Conservation (phyloP, 2,329 filamentous ascomycete species). For the Hymenoscyphus fraxineus region DNA sequence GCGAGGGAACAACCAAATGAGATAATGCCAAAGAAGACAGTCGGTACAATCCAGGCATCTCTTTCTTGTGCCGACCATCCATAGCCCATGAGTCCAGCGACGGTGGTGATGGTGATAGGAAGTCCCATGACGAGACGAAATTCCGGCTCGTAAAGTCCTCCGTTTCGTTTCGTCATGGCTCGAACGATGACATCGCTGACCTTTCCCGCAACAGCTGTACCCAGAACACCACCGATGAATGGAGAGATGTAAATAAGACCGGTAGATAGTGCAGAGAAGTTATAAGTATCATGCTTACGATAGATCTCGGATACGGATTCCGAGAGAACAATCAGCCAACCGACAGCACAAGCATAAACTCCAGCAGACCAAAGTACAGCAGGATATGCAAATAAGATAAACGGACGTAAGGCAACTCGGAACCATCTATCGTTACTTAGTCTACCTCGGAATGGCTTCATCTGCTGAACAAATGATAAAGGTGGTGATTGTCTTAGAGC, state of each 20-base stretch:
- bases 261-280: conserved; percentile 75
- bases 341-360: conserved; percentile 82
- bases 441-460: conserved; percentile 74
- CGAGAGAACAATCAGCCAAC: conserved; percentile 93
- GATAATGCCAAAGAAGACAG: conserved; percentile 85
- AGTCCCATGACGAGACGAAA: conserved; percentile 85
- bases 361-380: conserved; percentile 83
- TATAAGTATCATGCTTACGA: conserved; percentile 63
- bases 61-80: conserved; percentile 81
- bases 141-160: conserved; percentile 93
- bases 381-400: conserved; percentile 84
- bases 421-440: conserved; percentile 76
- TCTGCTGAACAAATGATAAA: conserved; percentile 68
- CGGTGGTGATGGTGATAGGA: conserved; percentile 73
- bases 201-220: conserved; percentile 87
- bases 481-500: conserved; percentile 63
- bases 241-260: conserved; percentile 88
- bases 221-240: conserved; percentile 82
- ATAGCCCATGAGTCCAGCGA: conserved; percentile 87
- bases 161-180: conserved; percentile 77
- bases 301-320: conserved; percentile 83
- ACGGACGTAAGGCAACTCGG: conserved; percentile 72
- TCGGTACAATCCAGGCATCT: conserved; percentile 86
- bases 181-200: conserved; percentile 82
- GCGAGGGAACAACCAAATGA: conserved; percentile 90